Base-by-base conservation (phyloP, 2,329 filamentous ascomycete species). In the Neofusicoccum cordaticola region DNA sequence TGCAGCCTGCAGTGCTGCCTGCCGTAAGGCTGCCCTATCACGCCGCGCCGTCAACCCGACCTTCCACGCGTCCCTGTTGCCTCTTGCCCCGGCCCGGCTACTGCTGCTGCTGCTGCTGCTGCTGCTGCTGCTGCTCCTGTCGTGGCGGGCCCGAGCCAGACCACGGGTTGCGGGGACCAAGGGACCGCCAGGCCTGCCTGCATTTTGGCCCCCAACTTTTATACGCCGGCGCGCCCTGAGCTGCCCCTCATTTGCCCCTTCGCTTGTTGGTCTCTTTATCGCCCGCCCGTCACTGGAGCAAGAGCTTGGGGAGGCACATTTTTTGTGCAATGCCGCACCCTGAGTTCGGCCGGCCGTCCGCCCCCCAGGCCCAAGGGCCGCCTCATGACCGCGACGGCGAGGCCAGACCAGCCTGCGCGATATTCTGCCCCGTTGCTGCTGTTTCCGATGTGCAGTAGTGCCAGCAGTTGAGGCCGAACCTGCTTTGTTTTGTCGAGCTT, bases 361-460 rank as follows among this genome's bases (percentile, higher is more conserved):
- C 17, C 52, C 27, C 19, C 50, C 27, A 35, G 52, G 15, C 4
- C 9, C 19, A 15, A 42, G 11, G 19, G 19, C 19, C 39, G 4
- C 53, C 53, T 58, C 53, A 27, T 45, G 53, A 12, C 41, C 41
- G 39, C 53, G 53, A 7, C 27, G 27, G 37, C 37, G 41, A 34
- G 41, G 27, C 56, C 44, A 60, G 56, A 60, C 56, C 56, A 17
- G 56, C 19, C 56, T 60, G 56, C 56, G 56, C 56, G 56, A 60
- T 47, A 60, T 47, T 60, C 41, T 39, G 41, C 53, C 39, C 53
- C 19, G 22, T 57, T 17, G 53, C 53, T 57, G 41, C 56, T 45
- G 56, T 60, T 60, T 60, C 56, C 56, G 56, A 60, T 60, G 56
- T 60, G 56, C 41, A 60, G 56, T 60, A 60, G 56, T 39, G 53